Evolutionary conservation across 2,329 filamentous ascomycete genomes (phyloP), one percentile per base, ranked within the genome.

Genomic region (Scedosporium dehoogii): DNA sequence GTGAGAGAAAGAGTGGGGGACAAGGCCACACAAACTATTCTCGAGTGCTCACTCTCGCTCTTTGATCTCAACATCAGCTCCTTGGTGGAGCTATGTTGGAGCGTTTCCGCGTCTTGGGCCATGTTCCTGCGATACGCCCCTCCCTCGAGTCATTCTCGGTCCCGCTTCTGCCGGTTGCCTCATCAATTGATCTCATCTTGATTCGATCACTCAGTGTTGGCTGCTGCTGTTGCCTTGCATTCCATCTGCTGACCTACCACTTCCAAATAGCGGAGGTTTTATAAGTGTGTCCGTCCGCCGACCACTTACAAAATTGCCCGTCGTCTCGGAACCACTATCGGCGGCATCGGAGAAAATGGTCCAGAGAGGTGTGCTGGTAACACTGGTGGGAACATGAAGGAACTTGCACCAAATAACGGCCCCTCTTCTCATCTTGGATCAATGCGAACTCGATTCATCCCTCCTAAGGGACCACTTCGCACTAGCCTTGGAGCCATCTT

Each of bases 391-490:
- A 18, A 27, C 51, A 23, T 5, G 51, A 55, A 55, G 18, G 23
- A 23, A 27, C 23, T 14, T 27, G 18, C 21, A 48, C 51, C 12
- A 14, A 27, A 29, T 23, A 23, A 16, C 12, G 6, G n/a, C 51
- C 51, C 51, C 51, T 55, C 51, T 55, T 55, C 51, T 55, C 18
- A 55, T 55, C 51, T 55, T 55, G 51, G 51, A 27, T 55, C 23
- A 55, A 55, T 55, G 23, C 23, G 23, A 48, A 48, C 51, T 55
- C 23, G 23, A 55, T 55, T 55, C 51, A 55, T 55, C 51, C 51
- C 48, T 53, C 3, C 2, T 46, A 27, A 55, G 51, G 51, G 21
- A 55, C 51, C 51, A 55, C 51, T 55, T 55, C 23, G 18, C 6
- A 55, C 18, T 55, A 27, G 51, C 6, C 7, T 23, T 14, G 18